Conservation (phyloP, 2,329 filamentous ascomycete genomes). For the Samsoniella hepiali region DNA sequence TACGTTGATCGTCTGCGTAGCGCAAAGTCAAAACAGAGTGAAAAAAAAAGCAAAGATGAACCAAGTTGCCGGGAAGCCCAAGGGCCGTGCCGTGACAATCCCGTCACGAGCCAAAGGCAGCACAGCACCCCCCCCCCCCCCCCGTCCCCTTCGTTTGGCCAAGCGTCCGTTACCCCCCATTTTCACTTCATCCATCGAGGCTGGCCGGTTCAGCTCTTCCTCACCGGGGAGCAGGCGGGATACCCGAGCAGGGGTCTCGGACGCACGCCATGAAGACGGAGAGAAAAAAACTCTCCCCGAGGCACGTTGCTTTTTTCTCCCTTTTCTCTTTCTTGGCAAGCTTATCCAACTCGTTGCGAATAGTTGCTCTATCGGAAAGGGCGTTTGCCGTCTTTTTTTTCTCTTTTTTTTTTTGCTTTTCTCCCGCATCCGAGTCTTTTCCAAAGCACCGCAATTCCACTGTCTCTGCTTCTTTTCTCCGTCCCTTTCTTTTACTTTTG, state of each 20-base stretch:
- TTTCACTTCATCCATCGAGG: no score
- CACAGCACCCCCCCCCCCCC: neutral
- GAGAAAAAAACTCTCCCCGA: neutral
- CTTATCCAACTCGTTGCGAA: neutral
- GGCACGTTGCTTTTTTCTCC: neutral
- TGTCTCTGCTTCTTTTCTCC: neutral
- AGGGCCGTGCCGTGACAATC: neutral
- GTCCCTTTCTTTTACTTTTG: neutral
- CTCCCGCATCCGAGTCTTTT: neutral
- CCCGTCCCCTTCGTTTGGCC: neutral
- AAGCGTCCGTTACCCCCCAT: neutral
- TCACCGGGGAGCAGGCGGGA: neutral
- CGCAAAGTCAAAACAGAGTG: neutral
- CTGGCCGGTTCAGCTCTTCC: neutral
- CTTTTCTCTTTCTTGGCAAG: neutral
- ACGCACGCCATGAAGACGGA: neutral
- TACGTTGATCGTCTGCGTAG: no score
- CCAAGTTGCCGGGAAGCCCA: neutral
- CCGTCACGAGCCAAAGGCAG: neutral
- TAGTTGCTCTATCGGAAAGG: neutral
- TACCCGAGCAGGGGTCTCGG: constrained; percentile 1
- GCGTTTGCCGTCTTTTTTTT: neutral
- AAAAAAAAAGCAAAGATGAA: neutral
- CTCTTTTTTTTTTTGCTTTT: neutral
- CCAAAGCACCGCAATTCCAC: neutral